Evolutionary conservation across 148 eudicot genomes (phyloP).

Genomic region (Amaranthus hypochondriacus): DNA sequence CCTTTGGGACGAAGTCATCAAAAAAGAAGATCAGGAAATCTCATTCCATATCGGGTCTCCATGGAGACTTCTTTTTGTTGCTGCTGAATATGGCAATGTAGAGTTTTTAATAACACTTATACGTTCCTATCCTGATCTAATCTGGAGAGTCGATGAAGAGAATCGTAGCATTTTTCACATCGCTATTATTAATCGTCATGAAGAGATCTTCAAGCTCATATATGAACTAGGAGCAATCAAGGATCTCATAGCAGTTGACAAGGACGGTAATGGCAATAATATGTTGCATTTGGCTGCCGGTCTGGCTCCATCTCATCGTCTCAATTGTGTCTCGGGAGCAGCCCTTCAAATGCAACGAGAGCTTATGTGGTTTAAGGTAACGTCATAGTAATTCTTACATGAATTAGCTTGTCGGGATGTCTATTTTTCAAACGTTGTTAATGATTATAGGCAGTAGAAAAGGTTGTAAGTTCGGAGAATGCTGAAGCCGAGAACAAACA

Average conservation of each 20-base stretch:
- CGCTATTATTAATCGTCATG: conserved; percentile 37
- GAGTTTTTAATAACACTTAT: conserved; percentile 32
- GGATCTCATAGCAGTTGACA: conserved; percentile 30
- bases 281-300: conserved; percentile 38
- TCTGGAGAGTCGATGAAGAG: conserved; percentile 35
- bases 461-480: conserved; percentile 10
- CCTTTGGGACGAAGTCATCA: conserved; percentile 28
- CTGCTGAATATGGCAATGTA: conserved; percentile 32
- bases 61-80: conserved; percentile 23
- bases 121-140: conserved; percentile 36
- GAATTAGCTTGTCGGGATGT: not conserved
- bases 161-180: conserved; percentile 40
- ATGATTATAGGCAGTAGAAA: conserved; percentile 19
- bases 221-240: conserved; percentile 37
- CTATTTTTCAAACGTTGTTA: no score
- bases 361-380: conserved; percentile 38
- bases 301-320: conserved; percentile 27
- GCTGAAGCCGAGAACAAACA: conserved; percentile 11
- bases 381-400: not conserved
- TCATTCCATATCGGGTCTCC: conserved; percentile 20
- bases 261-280: conserved; percentile 18
- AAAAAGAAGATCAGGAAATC: conserved; percentile 14
- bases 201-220: conserved; percentile 36
- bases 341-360: conserved; percentile 47
- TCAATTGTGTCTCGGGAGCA: conserved; percentile 30